Conservation (phyloP, 176 grass and related monocot species). For the Avena sativa region DNA sequence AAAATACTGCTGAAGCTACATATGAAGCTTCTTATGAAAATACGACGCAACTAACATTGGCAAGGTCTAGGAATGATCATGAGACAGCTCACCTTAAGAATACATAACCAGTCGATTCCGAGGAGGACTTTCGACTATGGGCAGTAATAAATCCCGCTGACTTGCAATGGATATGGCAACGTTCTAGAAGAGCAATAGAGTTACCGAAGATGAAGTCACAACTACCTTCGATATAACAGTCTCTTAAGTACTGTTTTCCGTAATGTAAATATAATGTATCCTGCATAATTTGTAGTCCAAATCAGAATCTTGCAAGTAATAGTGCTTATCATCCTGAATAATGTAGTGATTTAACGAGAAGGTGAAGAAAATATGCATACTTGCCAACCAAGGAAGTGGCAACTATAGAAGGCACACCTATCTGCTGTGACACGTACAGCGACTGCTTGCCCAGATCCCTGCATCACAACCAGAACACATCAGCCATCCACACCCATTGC, state of each 20-base stretch:
- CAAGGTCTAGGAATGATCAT: neutral
- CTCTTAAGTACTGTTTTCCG: constrained; percentile 93
- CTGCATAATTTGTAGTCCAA: constrained; percentile 45
- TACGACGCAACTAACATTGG: neutral
- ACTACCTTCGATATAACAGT: constrained; percentile 95
- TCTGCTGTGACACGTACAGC: constrained; percentile 87
- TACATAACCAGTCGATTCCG: constrained; percentile 91
- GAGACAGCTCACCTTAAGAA: constrained; percentile 72
- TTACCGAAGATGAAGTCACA: constrained; percentile 98
- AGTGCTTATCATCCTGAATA: neutral
- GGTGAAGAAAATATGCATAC: constrained; percentile 40
- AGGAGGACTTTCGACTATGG: constrained; percentile 94
- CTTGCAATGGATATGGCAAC: constrained; percentile 99
- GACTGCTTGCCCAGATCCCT: constrained; percentile 96
- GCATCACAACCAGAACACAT: constrained; percentile 36
- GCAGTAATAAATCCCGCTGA: constrained; percentile 84
- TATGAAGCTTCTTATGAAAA: constrained; percentile 8
- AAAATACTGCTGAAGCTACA: constrained; percentile 34
- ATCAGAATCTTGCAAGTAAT: constrained; percentile 32
- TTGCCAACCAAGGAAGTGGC: constrained; percentile 97
- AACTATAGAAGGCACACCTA: constrained; percentile 90
- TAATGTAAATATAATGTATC: constrained; percentile 96
- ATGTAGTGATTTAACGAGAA: constrained; percentile 11
- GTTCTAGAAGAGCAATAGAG: constrained; percentile 86
- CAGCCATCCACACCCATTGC: constrained; percentile 24